Percentiles rank a stretch among this genome's conserved stretches.
These are phyloP conservation scores for Colletotrichum caudatum DNA, from an alignment of 2,329 filamentous ascomycete genomes.

Conservation along the genomic window DNA sequence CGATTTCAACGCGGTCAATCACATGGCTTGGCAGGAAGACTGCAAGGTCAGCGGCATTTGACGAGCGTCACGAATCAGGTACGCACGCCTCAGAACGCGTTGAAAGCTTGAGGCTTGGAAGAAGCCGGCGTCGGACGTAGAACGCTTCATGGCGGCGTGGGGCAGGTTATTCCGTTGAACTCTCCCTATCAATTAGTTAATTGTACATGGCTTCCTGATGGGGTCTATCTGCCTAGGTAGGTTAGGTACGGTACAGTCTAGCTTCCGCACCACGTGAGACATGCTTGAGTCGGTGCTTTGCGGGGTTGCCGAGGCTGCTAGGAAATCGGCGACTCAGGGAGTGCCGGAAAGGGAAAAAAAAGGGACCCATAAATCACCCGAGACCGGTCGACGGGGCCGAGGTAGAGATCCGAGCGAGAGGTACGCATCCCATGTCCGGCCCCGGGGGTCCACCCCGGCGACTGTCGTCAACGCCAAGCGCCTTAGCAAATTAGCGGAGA, in stretches of 20 bases:
- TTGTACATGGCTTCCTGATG: neutral
- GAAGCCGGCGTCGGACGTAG: constrained; percentile 63
- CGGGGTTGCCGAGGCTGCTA: constrained; percentile 7
- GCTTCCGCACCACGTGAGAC: constrained; percentile 7
- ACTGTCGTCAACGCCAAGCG: constrained; percentile 3
- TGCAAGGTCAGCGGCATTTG: constrained; percentile 44
- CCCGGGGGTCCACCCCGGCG: neutral
- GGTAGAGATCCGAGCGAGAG: neutral
- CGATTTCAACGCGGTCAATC: constrained; percentile 54
- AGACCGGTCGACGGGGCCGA: neutral
- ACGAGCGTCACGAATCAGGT: neutral
- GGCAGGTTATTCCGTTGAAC: neutral
- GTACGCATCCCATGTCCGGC: no score
- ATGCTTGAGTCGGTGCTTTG: constrained; percentile 16
- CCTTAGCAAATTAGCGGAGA: neutral
- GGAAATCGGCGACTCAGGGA: neutral
- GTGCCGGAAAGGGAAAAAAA: neutral
- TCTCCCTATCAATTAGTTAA: no score
- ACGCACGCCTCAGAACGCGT: constrained; percentile 63
- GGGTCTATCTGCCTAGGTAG: no score
- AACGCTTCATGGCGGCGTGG: constrained; percentile 55
- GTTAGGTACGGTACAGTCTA: constrained; percentile 1
- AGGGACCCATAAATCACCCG: constrained; percentile 23
- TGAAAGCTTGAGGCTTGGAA: constrained; percentile 68
- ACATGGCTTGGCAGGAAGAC: constrained; percentile 62